A percentile compares a stretch with the other conserved stretches of the same genome.
Conservation (phyloP, 768 basidiomycete species). For the Suillus bovinus region DNA sequence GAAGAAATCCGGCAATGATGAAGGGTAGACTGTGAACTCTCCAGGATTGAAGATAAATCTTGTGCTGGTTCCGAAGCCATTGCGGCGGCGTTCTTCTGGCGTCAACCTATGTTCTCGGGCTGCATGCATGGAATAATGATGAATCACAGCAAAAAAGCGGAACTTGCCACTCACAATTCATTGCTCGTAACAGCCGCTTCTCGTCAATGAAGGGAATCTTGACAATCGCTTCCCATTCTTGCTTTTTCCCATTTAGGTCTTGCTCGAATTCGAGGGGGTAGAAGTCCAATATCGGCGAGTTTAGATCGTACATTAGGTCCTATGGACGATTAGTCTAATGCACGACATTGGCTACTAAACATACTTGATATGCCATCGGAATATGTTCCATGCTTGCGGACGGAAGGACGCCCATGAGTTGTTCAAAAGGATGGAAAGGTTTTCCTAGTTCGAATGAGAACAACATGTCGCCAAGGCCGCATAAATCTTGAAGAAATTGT, state of each 20-base stretch:
- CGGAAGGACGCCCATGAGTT: too few species aligned
- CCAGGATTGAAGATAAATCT: slow-evolving; percentile 70
- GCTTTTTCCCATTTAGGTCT: slow-evolving; percentile 97
- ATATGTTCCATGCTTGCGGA: slow-evolving; percentile 79
- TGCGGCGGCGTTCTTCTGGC: slow-evolving; percentile 72
- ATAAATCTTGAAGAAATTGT: slow-evolving; percentile 45
- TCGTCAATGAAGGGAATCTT: too few species aligned
- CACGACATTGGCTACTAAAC: not conserved
- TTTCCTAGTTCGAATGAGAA: slow-evolving; percentile 85
- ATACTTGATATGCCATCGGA: slow-evolving; percentile 42
- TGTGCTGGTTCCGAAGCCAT: slow-evolving; percentile 77
- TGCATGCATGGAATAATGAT: slow-evolving; percentile 28
- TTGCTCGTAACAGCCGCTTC: too few species aligned
- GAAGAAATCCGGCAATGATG: slow-evolving; percentile 94
- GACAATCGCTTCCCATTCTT: slow-evolving; percentile 95
- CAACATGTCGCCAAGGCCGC: slow-evolving; percentile 68
- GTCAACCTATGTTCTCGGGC: slow-evolving; percentile 80
- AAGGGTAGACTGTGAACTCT: slow-evolving; percentile 75
- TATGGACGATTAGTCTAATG: slow-evolving; percentile 28
- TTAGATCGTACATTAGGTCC: slow-evolving; percentile 87
- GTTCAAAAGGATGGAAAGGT: slow-evolving; percentile 59
- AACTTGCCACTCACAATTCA: too few species aligned
- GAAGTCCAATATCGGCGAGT: slow-evolving; percentile 90
- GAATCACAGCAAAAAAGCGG: not conserved
- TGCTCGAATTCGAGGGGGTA: slow-evolving; percentile 90